phyloP scores from a whole-genome alignment of 202 grass and related monocot species.

The Bolboschoenoplectus hybrid region DNA sequence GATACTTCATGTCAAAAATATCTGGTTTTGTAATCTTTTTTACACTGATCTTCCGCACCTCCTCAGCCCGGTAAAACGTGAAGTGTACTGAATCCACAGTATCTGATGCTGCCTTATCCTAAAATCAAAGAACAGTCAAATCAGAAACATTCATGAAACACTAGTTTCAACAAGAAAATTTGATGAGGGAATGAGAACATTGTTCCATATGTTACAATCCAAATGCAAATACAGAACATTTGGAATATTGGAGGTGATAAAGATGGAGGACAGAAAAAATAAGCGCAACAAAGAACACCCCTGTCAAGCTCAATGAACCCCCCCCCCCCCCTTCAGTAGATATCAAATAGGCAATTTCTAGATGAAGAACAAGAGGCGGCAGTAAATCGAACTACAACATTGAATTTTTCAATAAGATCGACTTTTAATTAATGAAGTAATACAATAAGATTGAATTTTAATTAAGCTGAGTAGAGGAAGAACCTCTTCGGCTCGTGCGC shows the following conservation, averaged over 20 bases:
- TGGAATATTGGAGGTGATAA: not conserved
- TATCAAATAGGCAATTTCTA: not conserved
- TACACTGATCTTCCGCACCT: constrained; percentile 68
- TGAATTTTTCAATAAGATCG: too few relatives aligned
- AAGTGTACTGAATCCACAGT: constrained; percentile 72
- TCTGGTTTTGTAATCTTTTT: constrained; percentile 67
- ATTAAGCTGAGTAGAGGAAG: not conserved
- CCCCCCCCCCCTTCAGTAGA: too few relatives aligned
- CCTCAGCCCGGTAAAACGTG: constrained; percentile 67
- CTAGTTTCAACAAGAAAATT: not conserved
- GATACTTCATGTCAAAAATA: constrained; percentile 62
- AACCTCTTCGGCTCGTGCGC: constrained; percentile 21
- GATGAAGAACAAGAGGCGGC: not conserved
- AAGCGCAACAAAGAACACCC: too few relatives aligned
- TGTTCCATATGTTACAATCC: not conserved
- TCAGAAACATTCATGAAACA: not conserved
- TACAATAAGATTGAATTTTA: not conserved
- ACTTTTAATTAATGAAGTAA: not conserved
- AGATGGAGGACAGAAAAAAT: not conserved
- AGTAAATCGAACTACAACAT: not conserved
- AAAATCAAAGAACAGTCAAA: constrained; percentile 34
- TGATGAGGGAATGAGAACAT: not conserved
- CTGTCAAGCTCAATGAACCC: too few relatives aligned
- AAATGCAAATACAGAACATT: not conserved
- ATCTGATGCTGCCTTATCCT: constrained; percentile 62